A percentile compares a stretch with the other conserved stretches of the same genome.
Evolutionary conservation across 352 stramenopile genomes (phyloP).

Genomic region (Globisporangium sylvaticum): DNA sequence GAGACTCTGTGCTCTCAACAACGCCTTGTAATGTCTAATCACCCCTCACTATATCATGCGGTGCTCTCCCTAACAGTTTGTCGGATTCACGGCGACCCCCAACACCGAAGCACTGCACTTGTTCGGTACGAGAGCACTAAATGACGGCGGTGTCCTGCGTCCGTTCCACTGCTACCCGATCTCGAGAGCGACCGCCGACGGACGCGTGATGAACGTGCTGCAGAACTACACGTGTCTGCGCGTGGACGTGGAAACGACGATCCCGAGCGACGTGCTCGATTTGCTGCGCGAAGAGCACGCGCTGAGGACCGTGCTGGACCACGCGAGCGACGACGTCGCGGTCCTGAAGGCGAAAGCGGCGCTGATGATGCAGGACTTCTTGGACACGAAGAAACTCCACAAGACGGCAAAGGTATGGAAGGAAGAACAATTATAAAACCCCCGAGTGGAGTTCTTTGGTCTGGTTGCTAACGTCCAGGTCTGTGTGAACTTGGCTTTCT

Average conservation of each 20-base stretch:
- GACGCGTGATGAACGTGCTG: conserved; percentile 62
- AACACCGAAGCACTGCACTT: conserved; percentile 59
- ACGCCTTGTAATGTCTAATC: neutral
- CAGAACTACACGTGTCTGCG: conserved; percentile 55
- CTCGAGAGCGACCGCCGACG: conserved; percentile 42
- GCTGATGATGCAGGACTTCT: conserved; percentile 76
- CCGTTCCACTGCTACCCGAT: conserved; percentile 82
- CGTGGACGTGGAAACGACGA: conserved; percentile 52
- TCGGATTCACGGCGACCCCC: conserved; percentile 79
- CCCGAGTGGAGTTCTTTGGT: neutral
- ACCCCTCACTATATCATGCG: neutral
- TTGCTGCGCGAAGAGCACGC: conserved; percentile 22
- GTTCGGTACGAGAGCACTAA: conserved; percentile 42
- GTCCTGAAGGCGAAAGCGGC: conserved; percentile 66
- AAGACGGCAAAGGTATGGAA: conserved; percentile 30
- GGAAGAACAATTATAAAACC: neutral
- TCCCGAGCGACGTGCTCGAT: conserved; percentile 35
- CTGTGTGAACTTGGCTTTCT: too few species aligned
- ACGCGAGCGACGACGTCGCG: conserved; percentile 52
- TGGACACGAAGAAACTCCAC: conserved; percentile 17
- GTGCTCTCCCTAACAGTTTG: conserved; percentile 38
- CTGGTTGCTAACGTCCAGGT: neutral
- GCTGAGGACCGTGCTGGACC: conserved; percentile 50
- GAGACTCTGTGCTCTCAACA: neutral
- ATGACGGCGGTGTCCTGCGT: conserved; percentile 15